phyloP scores from a whole-genome alignment of 495 filamentous ascomycete species.

The Tuber calosporum region DNA sequence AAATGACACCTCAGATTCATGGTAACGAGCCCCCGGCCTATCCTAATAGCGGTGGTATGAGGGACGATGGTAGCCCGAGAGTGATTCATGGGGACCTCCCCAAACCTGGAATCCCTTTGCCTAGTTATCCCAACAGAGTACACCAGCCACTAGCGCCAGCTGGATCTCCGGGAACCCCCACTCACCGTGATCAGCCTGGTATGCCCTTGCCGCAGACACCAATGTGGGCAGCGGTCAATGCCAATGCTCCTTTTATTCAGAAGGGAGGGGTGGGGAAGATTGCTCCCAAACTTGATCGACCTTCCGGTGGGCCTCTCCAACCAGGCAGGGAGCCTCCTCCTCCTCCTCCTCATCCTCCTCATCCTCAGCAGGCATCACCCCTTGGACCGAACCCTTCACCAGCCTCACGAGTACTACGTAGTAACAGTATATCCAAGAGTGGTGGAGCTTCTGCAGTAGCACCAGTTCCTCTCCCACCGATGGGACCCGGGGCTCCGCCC shows the following conservation, averaged over 20 bases:
- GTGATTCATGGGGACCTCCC: constrained; percentile 30
- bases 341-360: constrained; percentile 23
- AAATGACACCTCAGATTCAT: constrained; percentile 34
- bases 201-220: constrained; percentile 25
- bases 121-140: constrained; percentile 30
- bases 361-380: constrained; percentile 33
- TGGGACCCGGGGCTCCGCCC: constrained; percentile 10
- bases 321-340: constrained; percentile 33
- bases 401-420: constrained; percentile 24
- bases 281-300: constrained; percentile 37
- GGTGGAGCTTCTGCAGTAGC: constrained; percentile 16
- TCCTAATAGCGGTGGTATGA: constrained; percentile 17
- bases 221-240: constrained; percentile 39
- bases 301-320: constrained; percentile 28
- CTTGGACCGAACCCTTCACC: constrained; percentile 34
- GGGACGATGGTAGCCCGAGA: constrained; percentile 17
- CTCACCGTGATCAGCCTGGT: constrained; percentile 26
- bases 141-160: constrained; percentile 33
- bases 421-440: constrained; percentile 31
- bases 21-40: constrained; percentile 21
- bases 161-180: constrained; percentile 31
- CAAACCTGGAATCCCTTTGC: constrained; percentile 34
- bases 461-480: constrained; percentile 20
- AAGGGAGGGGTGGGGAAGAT: constrained; percentile 31
- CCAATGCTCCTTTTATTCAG: constrained; percentile 26